Evolutionary conservation across 2,329 filamentous ascomycete genomes (phyloP).

Genomic region (Colletotrichum lupini): DNA sequence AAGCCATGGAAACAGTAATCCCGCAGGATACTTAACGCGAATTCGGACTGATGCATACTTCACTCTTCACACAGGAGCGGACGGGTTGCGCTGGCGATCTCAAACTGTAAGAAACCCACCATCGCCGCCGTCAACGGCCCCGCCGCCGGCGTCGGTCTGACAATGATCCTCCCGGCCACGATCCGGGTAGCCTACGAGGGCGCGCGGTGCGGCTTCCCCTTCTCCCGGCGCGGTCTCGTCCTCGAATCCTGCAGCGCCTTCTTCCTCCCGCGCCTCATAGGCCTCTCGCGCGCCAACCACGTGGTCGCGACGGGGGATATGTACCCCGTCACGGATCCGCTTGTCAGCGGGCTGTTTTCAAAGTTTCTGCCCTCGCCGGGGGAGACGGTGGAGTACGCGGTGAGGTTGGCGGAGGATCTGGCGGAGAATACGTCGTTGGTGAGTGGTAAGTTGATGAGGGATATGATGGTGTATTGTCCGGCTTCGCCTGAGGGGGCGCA

Average conservation of each 20-base stretch:
- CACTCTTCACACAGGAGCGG: slow-evolving; percentile 58
- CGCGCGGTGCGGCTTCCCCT: slow-evolving; percentile 80
- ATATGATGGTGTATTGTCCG: slow-evolving; percentile 48
- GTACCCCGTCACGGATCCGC: slow-evolving; percentile 60
- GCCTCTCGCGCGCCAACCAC: slow-evolving; percentile 70
- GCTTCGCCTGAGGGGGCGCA: slow-evolving; percentile 75
- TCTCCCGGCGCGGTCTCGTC: slow-evolving; percentile 75
- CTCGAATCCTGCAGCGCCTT: slow-evolving; percentile 79
- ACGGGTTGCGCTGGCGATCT: slow-evolving; percentile 63
- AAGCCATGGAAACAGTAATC: not conserved
- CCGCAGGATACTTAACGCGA: not conserved
- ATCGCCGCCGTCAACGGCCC: slow-evolving; percentile 69
- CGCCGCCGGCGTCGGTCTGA: slow-evolving; percentile 70
- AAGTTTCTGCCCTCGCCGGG: slow-evolving; percentile 72
- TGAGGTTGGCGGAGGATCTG: slow-evolving; percentile 65
- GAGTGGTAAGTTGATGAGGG: not conserved
- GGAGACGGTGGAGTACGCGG: slow-evolving; percentile 75
- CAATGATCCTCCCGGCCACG: slow-evolving; percentile 67
- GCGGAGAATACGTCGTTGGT: not conserved
- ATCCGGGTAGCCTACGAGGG: slow-evolving; percentile 63
- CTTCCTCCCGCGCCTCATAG: slow-evolving; percentile 78
- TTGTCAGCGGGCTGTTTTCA: slow-evolving; percentile 69
- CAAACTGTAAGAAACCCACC: slow-evolving; percentile 67
- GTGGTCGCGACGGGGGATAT: slow-evolving; percentile 74
- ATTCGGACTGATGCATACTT: not conserved